Base-by-base conservation (phyloP, 179 eudicot genomes). In the Silene coronaria region DNA sequence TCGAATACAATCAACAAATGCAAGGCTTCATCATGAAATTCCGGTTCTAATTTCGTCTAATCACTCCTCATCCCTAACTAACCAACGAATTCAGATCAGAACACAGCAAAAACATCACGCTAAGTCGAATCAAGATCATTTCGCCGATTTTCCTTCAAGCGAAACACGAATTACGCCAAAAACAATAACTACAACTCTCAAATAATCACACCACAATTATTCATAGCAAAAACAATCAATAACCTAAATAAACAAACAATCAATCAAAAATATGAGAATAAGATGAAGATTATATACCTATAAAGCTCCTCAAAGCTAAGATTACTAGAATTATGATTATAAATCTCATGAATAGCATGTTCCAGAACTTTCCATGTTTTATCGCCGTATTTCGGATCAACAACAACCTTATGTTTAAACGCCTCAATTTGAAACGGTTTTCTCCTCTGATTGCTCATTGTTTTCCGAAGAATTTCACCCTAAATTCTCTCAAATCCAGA, bases 261-360 rank as follows among this genome's bases (percentile, higher is more conserved):
- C 6, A 30, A 62, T 45, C 45, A 53, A 55, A 46, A 82, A 4
- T 2, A 45, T 8, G 30, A 32, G 34, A 46, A 13, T 38, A 22
- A 16, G 10, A 46, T 72, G 2, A 22, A 60, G 61, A 27, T 53
- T 53, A 70, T 13, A 27, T 22, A 78, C 90, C 88, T 82, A 72
- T 84, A 85, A 23, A 85, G 85, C 84, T 85, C 90, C 82, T 87
- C 88, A 59, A 85, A 87, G 83, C 87, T 83, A 58, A 87, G 88
- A 27, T 82, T 85, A 74, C 88, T 84, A 57, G 89, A 85, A 77
- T 87, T 87, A 58, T 82, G 85, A 74, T 80, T 85, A 67, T 85
- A 87, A 78, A 85, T 85, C 82, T 87, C 88, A 71, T 78, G 85
- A 63, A 87, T 87, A 17, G 90, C 88, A 62, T 85, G 88, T 38